Evolutionary conservation across 2,329 filamentous ascomycete species (phyloP), one percentile per base, ranked within the genome.

Genomic region (Hysterium pulicare): DNA sequence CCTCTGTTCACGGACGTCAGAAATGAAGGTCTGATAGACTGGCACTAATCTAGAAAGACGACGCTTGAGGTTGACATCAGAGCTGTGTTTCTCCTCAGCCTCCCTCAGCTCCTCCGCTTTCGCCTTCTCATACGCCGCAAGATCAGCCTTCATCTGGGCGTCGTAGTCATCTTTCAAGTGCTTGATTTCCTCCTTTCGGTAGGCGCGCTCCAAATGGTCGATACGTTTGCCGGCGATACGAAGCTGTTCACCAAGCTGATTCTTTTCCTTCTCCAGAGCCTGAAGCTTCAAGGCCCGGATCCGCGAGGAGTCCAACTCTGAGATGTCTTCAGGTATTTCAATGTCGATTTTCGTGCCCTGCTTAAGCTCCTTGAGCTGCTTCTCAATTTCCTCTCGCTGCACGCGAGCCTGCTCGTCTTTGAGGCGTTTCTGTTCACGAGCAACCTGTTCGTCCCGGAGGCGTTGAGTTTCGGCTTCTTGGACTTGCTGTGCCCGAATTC

Each of bases 221-320:
- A 96, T 87, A 51, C 93, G 86, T 81, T 96, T 97, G 67, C 86
- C 89, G 47, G 90, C 94, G 58, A 95, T 82, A 58, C 90, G 85
- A 40, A 97, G 81, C 66, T 87, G 89, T 71, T 96, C 90, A 51
- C 87, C 88, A 54, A 96, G 83, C 62, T 93, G 90, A 62, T 91
- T 95, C 84, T 97, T 98, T 77, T 97, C 93, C 58, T 91, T 90
- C 73, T 97, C 93, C 9, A 98, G 81, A 70, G 95, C 91, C 47
- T 88, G 86, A 44, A 98, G 81, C 77, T 97, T 97, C 73, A 98
- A 86, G 55, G 87, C 86, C 66, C 93, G 90, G 57, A 98, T 87
- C 51, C 86, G 84, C 38, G 63, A 60, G 23, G 70, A 71, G 57
- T 75, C 72, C 9, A 76, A 64, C 38, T 74, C 71, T 69, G 89